These are phyloP conservation scores for Russula earlei DNA, from an alignment of 768 basidiomycete genomes.

Conservation along the genomic window DNA sequence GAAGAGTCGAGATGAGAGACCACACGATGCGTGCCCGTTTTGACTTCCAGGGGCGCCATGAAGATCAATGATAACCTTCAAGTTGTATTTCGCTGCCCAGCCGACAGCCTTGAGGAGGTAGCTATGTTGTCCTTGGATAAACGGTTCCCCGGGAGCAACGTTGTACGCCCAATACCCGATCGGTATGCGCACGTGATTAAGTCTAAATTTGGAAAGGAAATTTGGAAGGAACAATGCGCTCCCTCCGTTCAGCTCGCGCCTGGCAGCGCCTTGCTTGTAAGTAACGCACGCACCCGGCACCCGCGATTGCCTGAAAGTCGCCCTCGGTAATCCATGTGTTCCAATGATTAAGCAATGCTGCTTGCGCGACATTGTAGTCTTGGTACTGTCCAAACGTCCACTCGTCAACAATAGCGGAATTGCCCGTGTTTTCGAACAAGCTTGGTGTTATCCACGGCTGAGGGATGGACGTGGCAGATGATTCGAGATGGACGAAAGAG, in stretches of 20 bases:
- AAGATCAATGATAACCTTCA: slow-evolving; percentile 75
- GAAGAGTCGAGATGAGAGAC: neutral
- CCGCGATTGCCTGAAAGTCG: slow-evolving; percentile 68
- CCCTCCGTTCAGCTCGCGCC: neutral
- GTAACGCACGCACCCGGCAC: slow-evolving; percentile 47
- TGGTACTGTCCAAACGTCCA: slow-evolving; percentile 69
- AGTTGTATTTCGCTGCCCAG: slow-evolving; percentile 60
- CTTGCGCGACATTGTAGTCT: slow-evolving; percentile 37
- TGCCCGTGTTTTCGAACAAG: slow-evolving; percentile 59
- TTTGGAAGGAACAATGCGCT: slow-evolving; percentile 1
- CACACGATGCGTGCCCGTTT: slow-evolving; percentile 46
- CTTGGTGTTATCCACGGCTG: slow-evolving; percentile 74
- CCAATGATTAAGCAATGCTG: slow-evolving; percentile 60
- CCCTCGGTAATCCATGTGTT: slow-evolving; percentile 74
- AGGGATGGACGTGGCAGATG: neutral
- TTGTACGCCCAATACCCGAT: slow-evolving; percentile 92
- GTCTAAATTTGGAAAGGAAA: no score
- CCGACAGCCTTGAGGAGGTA: slow-evolving; percentile 56
- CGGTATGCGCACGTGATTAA: slow-evolving; percentile 77
- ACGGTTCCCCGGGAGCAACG: slow-evolving; percentile 68
- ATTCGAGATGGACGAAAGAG: neutral
- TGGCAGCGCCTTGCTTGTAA: no score
- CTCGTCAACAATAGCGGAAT: slow-evolving; percentile 55
- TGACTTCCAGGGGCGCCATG: slow-evolving; percentile 74
- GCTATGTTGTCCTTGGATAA: slow-evolving; percentile 63